Evolutionary conservation across 2,329 filamentous ascomycete genomes (phyloP), one percentile per base, ranked within the genome.

Genomic region (Rhynchosporium secalis): DNA sequence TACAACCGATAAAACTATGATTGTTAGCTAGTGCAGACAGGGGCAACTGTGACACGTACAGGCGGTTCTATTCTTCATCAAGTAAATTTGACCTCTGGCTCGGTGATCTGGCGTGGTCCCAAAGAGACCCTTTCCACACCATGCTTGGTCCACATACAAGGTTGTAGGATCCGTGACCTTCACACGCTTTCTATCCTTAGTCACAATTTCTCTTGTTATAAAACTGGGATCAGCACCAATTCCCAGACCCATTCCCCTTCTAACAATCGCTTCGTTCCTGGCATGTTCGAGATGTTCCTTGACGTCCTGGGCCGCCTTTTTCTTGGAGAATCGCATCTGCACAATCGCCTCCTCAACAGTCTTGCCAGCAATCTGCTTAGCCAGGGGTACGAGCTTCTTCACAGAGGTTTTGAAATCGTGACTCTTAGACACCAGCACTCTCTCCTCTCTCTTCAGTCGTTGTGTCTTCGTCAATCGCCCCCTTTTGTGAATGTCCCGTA

Each of bases 241-340:
- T 2, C 79, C 75, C 67, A 97, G 78, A 0, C 92, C 93, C 94
- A 99, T 98, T 12, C 92, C 92, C 45, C 88, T 83, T 70, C 83
- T 83, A 15, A 90, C 90, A 68, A 96, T 81, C 41, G 95, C 95
- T 72, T 88, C 80, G 73, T 96, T 91, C 62, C 89, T 85, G 1
- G 94, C 93, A 71, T 90, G 83, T 73, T 95, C 86, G 20, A 99
- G 80, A 73, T 95, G 90, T 72, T 86, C 87, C 69, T 84, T 80
- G 33, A 98, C 86, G 72, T 96, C 92, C 68, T 85, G 81, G 6
- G 94, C 91, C 66, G 89, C 90, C 79, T 92, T 94, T 85, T 99
- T 99, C 81, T 92, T 91, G 76, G 89, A 94, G 79, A 94, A 98
- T 61, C 88, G 86, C 91, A 99, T 96, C 81, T 99, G 95, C 60